Evolutionary conservation across 164 flowering plant species (phyloP).

Genomic region (Buxus sempervirens): DNA sequence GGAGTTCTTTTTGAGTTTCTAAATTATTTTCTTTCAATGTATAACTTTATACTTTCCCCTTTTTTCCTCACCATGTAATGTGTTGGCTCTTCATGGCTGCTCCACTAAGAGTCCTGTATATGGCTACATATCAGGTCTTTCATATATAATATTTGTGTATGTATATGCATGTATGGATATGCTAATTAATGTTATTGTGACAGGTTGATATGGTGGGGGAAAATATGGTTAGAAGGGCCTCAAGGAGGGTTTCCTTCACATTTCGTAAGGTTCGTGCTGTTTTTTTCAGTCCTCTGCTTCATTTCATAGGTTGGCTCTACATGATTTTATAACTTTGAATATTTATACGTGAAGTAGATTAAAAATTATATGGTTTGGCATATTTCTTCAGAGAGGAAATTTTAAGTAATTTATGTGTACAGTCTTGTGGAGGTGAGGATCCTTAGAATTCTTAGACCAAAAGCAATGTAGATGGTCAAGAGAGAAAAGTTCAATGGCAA

Average conservation of each 20-base stretch:
- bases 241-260: slow-evolving; percentile 91
- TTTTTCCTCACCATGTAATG: too few relatives aligned
- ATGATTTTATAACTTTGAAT: not conserved
- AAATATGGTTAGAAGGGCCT: slow-evolving; percentile 47
- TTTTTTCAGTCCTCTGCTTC: not conserved
- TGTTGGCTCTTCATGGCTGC: too few relatives aligned
- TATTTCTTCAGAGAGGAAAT: not conserved
- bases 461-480: not conserved
- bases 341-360: not conserved
- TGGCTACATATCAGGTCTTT: too few relatives aligned
- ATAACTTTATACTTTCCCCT: too few relatives aligned
- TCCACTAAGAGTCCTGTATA: too few relatives aligned
- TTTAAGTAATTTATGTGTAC: too few relatives aligned
- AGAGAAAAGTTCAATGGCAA: not conserved
- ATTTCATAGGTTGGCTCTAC: not conserved
- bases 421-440: too few relatives aligned
- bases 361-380: not conserved
- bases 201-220: slow-evolving; percentile 78
- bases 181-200: not conserved
- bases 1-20: too few relatives aligned
- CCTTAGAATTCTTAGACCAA: not conserved
- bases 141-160: too few relatives aligned
- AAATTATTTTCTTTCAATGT: too few relatives aligned
- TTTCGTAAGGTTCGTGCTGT: slow-evolving; percentile 62
- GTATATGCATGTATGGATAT: too few relatives aligned